Evolutionary conservation across 768 basidiomycete species (phyloP), one percentile per base, ranked within the genome.

Genomic region (Collybiopsis luxurians): DNA sequence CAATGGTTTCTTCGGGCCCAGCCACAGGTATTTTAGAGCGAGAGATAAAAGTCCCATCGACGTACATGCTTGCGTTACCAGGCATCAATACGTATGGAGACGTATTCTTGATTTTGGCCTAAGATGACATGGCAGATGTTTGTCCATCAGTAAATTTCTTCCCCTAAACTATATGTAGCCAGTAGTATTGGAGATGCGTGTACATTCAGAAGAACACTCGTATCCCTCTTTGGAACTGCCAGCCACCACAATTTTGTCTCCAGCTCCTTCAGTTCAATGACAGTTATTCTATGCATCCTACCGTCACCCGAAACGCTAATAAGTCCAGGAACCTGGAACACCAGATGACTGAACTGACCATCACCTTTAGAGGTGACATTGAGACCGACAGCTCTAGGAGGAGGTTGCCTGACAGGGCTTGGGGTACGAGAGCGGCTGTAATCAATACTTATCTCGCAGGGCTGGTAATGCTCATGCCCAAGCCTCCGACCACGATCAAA

Each of bases 31-130:
- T 67, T 4, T 68, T 53, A 0, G 79, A 77, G 57, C 72, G 75
- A 9, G 83, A 72, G 12, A 85, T 80, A 63, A 82, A 84, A 55
- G 77, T 78, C 30, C 80, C 80, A 63, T 85, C 80, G 34, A 85
- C 72, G 62, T 82, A 85, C 0, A 84, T 73, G 59, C 75, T 80
- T 0, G 78, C 78, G 0, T 64, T 60, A 0, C 84, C 84, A 0
- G 68, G 60, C 9, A 86, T 70, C 1, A 86, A 64, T 2, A 78
- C 76, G 58, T 81, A 82, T 26, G 80, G 77, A 4, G 80, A 82
- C 12, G 75, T 75, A 59, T 85, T 85, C 65, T 75, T 77, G 55
- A 85, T 73, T 51, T 69, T 75, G 12, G 75, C 78, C 76, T 82
- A 60, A 36, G 43, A 50, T 40, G 31, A 47, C 30, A 44, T 44